Base-by-base conservation (phyloP, 352 stramenopile genomes). In the Globisporangium camurandrum region DNA sequence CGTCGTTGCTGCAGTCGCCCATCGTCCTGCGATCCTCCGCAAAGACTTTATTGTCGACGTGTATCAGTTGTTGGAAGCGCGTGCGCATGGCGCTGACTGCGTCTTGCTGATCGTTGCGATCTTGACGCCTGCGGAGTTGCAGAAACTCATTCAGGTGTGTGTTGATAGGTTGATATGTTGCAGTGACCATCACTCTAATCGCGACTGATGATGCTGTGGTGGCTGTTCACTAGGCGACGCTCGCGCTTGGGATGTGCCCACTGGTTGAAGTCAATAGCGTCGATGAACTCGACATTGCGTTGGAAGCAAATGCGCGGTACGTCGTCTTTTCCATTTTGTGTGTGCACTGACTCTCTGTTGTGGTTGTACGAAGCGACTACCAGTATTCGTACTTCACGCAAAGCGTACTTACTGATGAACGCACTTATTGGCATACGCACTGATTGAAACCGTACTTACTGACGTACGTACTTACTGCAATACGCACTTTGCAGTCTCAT, bases 181-280 rank as follows among this genome's bases (percentile, higher is more conserved):
- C 17, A 4, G 39, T n/a, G 26, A 24, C 1, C 20, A 14, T 16
- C 22, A 9, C 4, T 39, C 12, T 37, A 46, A 11, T 31, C 11
- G 27, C 24, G 19, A 42, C 16, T 49, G 31, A n/a, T n/a, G n/a
- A n/a, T n/a, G n/a, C n/a, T n/a, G n/a, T 23, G 3, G 12, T 14
- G 10, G 6, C 9, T 24, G 11, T 23, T 41, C 5, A 44, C 11
- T 49, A 95, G 69, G 88, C 77, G 49, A 90, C 84, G n/a, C 72
- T 86, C 40, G 80, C 75, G 22, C 78, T 98, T 19, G 87, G 88
- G 38, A 98, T 99, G 87, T 93, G 96, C 64, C 94, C 97, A 26
- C 69, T 99, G n/a, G 96, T 99, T 0, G 97, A 99, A 74, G 94
- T 98, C 23, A 96, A 98, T 70, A 96, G 85, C 34, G 70, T 97